Evolutionary conservation across 805 yeast species (phyloP), one percentile per base, ranked within the genome.

Genomic region (Saccharomycopsis olivae): DNA sequence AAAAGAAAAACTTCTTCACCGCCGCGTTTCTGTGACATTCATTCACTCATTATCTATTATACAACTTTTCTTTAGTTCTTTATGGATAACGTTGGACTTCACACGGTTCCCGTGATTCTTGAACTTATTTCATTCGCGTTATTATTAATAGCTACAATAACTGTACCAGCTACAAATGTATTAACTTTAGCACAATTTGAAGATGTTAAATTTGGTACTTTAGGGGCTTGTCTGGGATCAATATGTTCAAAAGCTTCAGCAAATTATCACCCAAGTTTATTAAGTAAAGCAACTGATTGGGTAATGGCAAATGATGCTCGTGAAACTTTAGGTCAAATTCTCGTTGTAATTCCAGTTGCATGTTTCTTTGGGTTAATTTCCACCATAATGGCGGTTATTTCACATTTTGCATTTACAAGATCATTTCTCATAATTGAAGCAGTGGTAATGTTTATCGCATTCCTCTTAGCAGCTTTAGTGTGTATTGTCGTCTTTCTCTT

Each of bases 311-410:
- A 50, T 10, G 45, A 46, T 27, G 65, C 73, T 1, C 64, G 89
- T 52, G 62, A 68, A 41, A 61, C 65, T 1, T 57, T 83, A 38
- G 71, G 74, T 2, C 65, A 71, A 45, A 61, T 73, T 17, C 59
- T 82, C 34, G 65, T 83, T 21, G 62, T 78, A 24, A 64, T 71
- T 10, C 92, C 92, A 1, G 63, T 81, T 23, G 78, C 87, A 17
- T 76, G 78, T 10, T 83, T 79, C 4, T 51, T 82, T 33, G 71
- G 74, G 10, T 65, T 81, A 31, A 34, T 73, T 10, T 55, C 73
- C 1, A 49, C 66, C 20, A 6, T 69, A 2, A 49, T 66, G 23
- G 61, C 63, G 8, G 29, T 64, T 4, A 40, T 64, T 3, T 55
- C 66, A 20, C 62, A 60, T 44, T 41, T 53, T 29, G 40, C 54